Evolutionary conservation across 768 basidiomycete species (phyloP).

Genomic region (Suillus luteus): DNA sequence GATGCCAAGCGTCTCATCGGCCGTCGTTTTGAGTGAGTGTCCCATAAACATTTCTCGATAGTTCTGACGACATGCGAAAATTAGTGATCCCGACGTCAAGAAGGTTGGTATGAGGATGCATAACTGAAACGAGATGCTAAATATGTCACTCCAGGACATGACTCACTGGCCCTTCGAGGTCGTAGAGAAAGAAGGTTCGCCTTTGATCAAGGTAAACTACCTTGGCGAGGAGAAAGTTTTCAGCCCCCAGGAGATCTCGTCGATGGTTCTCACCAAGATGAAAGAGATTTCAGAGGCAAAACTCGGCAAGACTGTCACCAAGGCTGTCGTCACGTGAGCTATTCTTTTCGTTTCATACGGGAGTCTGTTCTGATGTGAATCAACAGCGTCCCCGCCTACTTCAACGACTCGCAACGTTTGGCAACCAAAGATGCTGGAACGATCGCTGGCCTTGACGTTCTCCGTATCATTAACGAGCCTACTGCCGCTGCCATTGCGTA

Average conservation of each 20-base stretch:
- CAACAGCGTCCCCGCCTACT: slow-evolving; percentile 91
- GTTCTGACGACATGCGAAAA: slow-evolving; percentile 3
- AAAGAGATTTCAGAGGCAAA: slow-evolving; percentile 99
- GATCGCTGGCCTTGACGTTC: slow-evolving; percentile 97
- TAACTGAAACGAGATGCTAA: slow-evolving; percentile 6
- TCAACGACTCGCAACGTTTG: slow-evolving; percentile 99
- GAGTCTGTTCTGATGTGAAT: slow-evolving; percentile 11
- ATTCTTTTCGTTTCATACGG: slow-evolving; percentile 11
- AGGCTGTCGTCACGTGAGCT: slow-evolving; percentile 95
- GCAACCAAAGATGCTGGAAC: slow-evolving; percentile 99
- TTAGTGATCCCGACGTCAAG: slow-evolving; percentile 89
- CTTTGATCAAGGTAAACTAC: slow-evolving; percentile 95
- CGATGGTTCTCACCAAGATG: slow-evolving; percentile 99
- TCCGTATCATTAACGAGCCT: slow-evolving; percentile 99
- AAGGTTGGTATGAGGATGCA: slow-evolving; percentile 46
- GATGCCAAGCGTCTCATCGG: slow-evolving; percentile 99
- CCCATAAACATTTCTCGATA: slow-evolving; percentile 10
- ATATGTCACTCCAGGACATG: slow-evolving; percentile 67
- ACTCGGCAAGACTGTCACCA: slow-evolving; percentile 97
- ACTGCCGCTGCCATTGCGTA: slow-evolving; percentile 99
- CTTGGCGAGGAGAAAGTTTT: slow-evolving; percentile 94
- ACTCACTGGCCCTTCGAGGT: slow-evolving; percentile 97
- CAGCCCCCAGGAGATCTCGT: slow-evolving; percentile 98
- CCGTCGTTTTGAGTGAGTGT: slow-evolving; percentile 86
- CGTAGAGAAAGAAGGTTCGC: slow-evolving; percentile 95